Evolutionary conservation across 257 asterid genomes (phyloP), one percentile per base, ranked within the genome.

Genomic region (Gentiana dahurica): DNA sequence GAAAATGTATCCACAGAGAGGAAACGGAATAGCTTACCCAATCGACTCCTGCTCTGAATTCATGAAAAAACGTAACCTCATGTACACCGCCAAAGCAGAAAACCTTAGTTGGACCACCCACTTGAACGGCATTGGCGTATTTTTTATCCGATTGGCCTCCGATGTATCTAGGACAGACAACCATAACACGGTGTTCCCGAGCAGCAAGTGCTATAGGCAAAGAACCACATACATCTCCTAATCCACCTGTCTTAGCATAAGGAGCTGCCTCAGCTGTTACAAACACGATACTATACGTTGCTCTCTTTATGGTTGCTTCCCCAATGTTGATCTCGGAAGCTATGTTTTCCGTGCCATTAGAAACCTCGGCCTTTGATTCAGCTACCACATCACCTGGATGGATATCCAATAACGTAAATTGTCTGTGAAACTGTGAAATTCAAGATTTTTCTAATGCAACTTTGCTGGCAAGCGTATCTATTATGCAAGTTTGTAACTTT

Each of bases 171-270:
- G 99, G 99, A 54, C 85, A 85, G 45, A 92, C 94, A 6, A 92
- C 99, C 97, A 92, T 92, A 57, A 85, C 95, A 8, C 99, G 95
- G 66, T 88, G 95, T 9, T 95, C 97, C 55, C 94, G 81, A 5
- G 71, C 71, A 54, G 95, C 95, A 36, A 92, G 70, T 57, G 99
- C 93, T 57, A 88, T 73, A 53, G 99, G 99, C 66, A 92, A 75
- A 49, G 97, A 83, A 43, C 99, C 99, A 74, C 99, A 92, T 57
- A 92, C 99, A 69, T 92, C 99, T 59, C 95, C 99, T 66, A 92
- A 71, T 37, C 99, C 99, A 64, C 99, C 99, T 9, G 97, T 92
- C 74, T 92, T 92, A 39, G 94, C 85, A 78, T 92, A 92, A 0
- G 97, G 99, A 44, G 94, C 82, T n/a, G 95, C 97, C 73, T 92